A percentile compares a stretch with the other conserved stretches of the same genome.
Evolutionary conservation across 192 early-diverging fungal species (phyloP).

Genomic region (Entomortierella beljakovae): DNA sequence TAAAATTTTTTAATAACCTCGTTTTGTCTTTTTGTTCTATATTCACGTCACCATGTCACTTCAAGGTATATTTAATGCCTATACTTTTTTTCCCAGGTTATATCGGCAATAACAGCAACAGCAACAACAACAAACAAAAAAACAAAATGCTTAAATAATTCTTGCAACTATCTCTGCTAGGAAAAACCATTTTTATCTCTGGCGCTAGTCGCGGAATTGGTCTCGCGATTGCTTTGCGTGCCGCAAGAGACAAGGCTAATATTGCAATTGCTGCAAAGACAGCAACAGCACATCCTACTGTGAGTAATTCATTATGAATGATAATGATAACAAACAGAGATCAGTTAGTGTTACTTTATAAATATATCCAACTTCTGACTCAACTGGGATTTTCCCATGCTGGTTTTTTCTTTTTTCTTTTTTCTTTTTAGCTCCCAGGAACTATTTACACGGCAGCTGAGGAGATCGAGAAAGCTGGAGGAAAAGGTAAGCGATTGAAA

Average conservation of each 20-base stretch:
- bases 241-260: conserved; percentile 74
- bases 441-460: conserved; percentile 85
- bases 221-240: conserved; percentile 76
- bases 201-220: conserved; percentile 76
- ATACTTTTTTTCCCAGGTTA: too few species aligned
- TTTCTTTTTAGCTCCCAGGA: conserved; percentile 71
- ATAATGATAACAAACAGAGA: too few species aligned
- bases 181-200: conserved; percentile 46
- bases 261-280: conserved; percentile 85
- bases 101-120: background rate
- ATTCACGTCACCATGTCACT: conserved; percentile 15
- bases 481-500: conserved; percentile 54
- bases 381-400: background rate
- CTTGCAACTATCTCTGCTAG: conserved; percentile 2
- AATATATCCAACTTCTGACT: too few species aligned
- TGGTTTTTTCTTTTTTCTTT: conserved; percentile 3
- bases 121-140: background rate
- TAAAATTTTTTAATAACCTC: background rate
- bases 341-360: too few species aligned
- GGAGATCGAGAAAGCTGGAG: conserved; percentile 79
- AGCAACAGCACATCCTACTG: conserved; percentile 72
- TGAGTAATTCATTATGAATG: too few species aligned
- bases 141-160: too few species aligned
- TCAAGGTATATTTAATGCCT: conserved; percentile 11
- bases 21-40: background rate